phyloP scores from a whole-genome alignment of 2,329 filamentous ascomycete genomes.

The Exophiala xenobiotica region DNA sequence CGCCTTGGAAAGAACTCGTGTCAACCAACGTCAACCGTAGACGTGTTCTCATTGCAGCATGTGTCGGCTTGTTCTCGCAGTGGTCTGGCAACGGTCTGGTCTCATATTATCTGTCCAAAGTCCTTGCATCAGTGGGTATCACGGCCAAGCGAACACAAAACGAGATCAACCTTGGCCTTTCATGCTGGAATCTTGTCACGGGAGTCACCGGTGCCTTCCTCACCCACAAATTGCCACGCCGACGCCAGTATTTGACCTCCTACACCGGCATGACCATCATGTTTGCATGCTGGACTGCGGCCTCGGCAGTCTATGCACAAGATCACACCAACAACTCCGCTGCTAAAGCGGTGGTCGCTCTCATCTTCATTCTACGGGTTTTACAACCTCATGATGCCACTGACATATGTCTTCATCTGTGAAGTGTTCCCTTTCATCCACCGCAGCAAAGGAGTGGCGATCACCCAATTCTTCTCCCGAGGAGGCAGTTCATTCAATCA shows the following conservation, averaged over 20 bases:
- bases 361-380: constrained; percentile 44
- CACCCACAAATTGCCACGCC: constrained; percentile 10
- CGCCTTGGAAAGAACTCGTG: constrained; percentile 60
- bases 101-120: constrained; percentile 40
- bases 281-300: constrained; percentile 20
- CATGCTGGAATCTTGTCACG: constrained; percentile 40
- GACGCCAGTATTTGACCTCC: constrained; percentile 16
- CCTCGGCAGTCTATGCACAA: constrained; percentile 18
- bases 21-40: constrained; percentile 58
- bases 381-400: constrained; percentile 36
- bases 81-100: constrained; percentile 54
- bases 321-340: constrained; percentile 14
- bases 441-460: constrained; percentile 45
- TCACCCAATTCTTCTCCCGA: constrained; percentile 20
- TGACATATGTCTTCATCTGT: constrained; percentile 20
- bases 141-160: constrained; percentile 38
- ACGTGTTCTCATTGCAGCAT: constrained; percentile 53
- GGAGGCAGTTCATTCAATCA: constrained; percentile 20
- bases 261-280: constrained; percentile 18
- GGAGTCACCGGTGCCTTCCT: constrained; percentile 39
- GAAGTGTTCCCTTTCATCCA: constrained; percentile 52
- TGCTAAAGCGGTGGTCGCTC: constrained; percentile 38
- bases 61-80: constrained; percentile 57
- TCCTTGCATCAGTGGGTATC: constrained; percentile 41
- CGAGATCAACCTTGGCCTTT: constrained; percentile 40